These are phyloP conservation scores for Penicillium paradoxum DNA, from an alignment of 495 filamentous ascomycete genomes.

Conservation along the genomic window DNA sequence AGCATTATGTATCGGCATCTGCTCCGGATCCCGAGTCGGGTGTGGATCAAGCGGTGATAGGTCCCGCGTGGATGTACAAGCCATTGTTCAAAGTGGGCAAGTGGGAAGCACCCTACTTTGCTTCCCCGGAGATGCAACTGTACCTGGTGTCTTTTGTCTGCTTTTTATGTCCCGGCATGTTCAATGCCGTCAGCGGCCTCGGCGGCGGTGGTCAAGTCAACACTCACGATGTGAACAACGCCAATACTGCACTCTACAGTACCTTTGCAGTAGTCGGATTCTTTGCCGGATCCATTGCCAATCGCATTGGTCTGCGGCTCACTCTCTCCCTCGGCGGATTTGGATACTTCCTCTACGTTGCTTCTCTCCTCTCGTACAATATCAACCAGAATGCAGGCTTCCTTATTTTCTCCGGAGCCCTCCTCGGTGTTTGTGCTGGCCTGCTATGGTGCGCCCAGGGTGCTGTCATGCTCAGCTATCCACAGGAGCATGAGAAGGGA, in stretches of 20 bases:
- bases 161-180: conserved; percentile 86
- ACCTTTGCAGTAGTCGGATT: conserved; percentile 86
- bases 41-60: conserved; percentile 24
- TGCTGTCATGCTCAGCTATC: conserved; percentile 94
- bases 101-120: conserved; percentile 61
- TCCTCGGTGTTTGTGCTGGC: conserved; percentile 72
- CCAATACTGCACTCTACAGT: conserved; percentile 69
- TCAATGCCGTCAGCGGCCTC: conserved; percentile 71
- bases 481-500: conserved; percentile 74
- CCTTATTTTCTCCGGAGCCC: conserved; percentile 52
- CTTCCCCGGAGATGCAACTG: conserved; percentile 69
- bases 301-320: conserved; percentile 66
- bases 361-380: conserved; percentile 75
- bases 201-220: conserved; percentile 68
- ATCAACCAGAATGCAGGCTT: conserved; percentile 62
- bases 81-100: conserved; percentile 48
- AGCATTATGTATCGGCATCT: conserved; percentile 14
- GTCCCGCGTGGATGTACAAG: conserved; percentile 64
- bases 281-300: conserved; percentile 75
- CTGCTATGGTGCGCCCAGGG: conserved; percentile 90
- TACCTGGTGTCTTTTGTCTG: conserved; percentile 77
- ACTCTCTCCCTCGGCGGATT: conserved; percentile 77
- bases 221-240: conserved; percentile 57
- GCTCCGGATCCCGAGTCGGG: conserved; percentile 24
- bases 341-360: conserved; percentile 81